Evolutionary conservation across 2,329 filamentous ascomycete genomes (phyloP), one percentile per base, ranked within the genome.

Genomic region (Neoarthrinium moseri): DNA sequence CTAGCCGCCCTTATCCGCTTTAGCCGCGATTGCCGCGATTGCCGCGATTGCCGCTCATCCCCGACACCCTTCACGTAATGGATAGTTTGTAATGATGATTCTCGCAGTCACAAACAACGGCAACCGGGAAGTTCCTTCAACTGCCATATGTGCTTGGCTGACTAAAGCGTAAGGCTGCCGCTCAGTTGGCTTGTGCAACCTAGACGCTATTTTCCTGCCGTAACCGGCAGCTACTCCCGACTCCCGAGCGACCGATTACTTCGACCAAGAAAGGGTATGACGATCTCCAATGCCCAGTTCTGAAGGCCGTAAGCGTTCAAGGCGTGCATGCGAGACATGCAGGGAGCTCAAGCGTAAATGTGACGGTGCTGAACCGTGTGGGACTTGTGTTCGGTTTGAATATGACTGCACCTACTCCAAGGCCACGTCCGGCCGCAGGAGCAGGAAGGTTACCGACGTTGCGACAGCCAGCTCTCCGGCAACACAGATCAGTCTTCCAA

Each of bases 271-370:
- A n/a, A n/a, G n/a, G n/a, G n/a, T n/a, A n/a, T n/a, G n/a, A n/a
- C n/a, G n/a, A n/a, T n/a, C 15, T 47, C 37, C 22, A 20, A 43
- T 43, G 40, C 17, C 40, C 29, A 41, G 26, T 17, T 26, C 35
- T 22, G 40, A 32, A 12, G 42, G 40, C 8, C 49, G 51, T 32
- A 52, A 50, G 53, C 69, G 74, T 1, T 70, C 73, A 20, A 68
- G 67, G 30, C 49, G 71, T 7, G 74, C 73, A 18, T 78, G 74
- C 52, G 64, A 73, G 46, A 71, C 74, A 15, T 81, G 78, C 46
- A 69, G 78, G 27, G 68, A 78, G 11, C 71, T 77, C 39, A 81
- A 81, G 58, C 69, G 78, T 36, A 76, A 77, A 61, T 81, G 78
- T 52, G 74, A 80, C 50, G 77, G 77, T 11, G 64, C 63, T 5